Conservation (phyloP, 225 moss, liverwort and hornwort genomes). For the Pseudisothecium myosuroides region DNA sequence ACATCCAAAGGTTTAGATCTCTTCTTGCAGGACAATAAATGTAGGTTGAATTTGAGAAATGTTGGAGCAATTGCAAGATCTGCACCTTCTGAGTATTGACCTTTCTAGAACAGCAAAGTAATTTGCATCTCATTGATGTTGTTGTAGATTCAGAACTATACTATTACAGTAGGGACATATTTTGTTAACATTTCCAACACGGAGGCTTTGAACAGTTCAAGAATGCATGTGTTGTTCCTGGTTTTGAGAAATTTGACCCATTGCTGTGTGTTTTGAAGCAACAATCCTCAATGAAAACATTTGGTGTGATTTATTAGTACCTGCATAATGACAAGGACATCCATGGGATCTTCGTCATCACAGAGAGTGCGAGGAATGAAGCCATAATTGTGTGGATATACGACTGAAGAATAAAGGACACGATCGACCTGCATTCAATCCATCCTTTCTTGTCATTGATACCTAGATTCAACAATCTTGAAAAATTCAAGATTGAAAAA, state of each 20-base stretch:
- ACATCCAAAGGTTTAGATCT: background rate
- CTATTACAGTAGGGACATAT: background rate
- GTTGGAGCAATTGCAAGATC: background rate
- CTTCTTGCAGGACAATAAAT: background rate
- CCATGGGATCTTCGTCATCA: constrained; percentile 83
- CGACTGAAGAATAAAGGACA: constrained; percentile 78
- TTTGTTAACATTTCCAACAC: background rate
- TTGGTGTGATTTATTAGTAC: background rate
- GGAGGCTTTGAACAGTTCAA: background rate
- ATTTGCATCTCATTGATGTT: background rate
- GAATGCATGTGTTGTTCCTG: background rate
- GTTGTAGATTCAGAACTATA: background rate
- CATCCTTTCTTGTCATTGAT: background rate
- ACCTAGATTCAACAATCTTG: background rate
- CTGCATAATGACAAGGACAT: constrained; percentile 88
- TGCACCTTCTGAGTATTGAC: background rate
- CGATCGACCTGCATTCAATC: constrained; percentile 80
- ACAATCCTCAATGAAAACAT: background rate
- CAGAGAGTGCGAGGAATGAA: constrained; percentile 92
- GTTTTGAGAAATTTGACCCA: background rate
- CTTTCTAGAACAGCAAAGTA: background rate
- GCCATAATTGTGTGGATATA: constrained; percentile 90
- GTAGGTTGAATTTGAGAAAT: background rate
- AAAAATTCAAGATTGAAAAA: no score
- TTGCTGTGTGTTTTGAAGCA: background rate